These are phyloP conservation scores for Collybia nuda DNA, from an alignment of 768 basidiomycete species.

Conservation along the genomic window DNA sequence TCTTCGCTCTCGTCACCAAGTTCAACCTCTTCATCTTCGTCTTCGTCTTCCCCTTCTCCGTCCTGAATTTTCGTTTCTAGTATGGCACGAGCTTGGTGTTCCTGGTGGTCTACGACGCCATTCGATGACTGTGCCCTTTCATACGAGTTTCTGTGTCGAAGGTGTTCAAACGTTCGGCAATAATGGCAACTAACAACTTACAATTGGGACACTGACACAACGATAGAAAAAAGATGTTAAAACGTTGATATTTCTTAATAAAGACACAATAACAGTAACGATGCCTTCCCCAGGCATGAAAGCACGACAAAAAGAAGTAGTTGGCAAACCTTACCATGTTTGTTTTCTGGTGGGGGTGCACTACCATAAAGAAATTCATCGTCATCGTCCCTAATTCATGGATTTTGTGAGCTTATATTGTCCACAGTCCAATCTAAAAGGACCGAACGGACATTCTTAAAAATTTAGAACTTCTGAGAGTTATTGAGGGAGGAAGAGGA, in stretches of 20 bases:
- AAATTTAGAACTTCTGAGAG: neutral
- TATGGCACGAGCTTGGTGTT: conserved; percentile 37
- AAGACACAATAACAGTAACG: conserved; percentile 30
- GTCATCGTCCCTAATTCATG: conserved; percentile 63
- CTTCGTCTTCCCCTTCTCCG: conserved; percentile 12
- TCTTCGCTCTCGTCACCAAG: conserved; percentile 42
- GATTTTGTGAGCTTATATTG: neutral
- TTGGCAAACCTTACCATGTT: conserved; percentile 46
- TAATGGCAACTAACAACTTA: conserved; percentile 43
- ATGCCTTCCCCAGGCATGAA: conserved; percentile 17
- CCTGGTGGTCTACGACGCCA: conserved; percentile 49
- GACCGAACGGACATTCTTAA: conserved; percentile 13
- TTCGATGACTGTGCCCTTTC: conserved; percentile 41
- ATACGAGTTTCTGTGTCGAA: conserved; percentile 27
- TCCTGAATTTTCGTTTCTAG: conserved; percentile 19
- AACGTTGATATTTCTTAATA: conserved; percentile 35
- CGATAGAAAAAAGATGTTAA: conserved; percentile 39
- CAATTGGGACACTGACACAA: conserved; percentile 56
- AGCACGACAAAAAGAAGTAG: conserved; percentile 11
- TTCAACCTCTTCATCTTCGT: conserved; percentile 31
- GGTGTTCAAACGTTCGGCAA: conserved; percentile 10
- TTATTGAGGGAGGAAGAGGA: conserved; percentile 1
- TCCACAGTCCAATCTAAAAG: neutral
- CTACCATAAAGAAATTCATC: conserved; percentile 80
- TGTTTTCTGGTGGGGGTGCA: conserved; percentile 32